Base-by-base conservation (phyloP, 164 flowering plant species). In the Pachysandra terminalis region DNA sequence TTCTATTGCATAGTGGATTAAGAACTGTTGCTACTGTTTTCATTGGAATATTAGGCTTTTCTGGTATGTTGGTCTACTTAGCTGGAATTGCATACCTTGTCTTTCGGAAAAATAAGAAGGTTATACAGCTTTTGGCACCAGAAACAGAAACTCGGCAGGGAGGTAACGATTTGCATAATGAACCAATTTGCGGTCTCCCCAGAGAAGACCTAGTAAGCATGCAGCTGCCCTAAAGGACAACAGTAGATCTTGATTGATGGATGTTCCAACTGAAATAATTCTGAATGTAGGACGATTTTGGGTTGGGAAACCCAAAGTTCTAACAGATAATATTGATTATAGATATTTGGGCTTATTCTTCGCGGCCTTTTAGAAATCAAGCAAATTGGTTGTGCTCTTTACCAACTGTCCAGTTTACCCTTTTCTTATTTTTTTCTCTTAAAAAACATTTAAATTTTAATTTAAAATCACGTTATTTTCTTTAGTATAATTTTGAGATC, bases 181-280 rank as follows among this genome's bases (percentile, higher is more conserved):
- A 71, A 23, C 55, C 81, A 19, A 16, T 73, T 5, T 61, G 74
- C 60, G n/a, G 58, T 58, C 81, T 79, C 32, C 92, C 94, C 3
- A 80, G 94, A 75, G 90, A 88, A 45, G 96, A 91, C 77, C 83
- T 90, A 23, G 90, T 74, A 12, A 81, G 78, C 81, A 90, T 90
- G 94, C 96, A 92, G 71, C 75, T 90, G 74, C 91, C 98, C 59
- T 84, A 80, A 61, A 74, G 83, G 59, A 27, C 72, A 53, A 51
- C 59, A 8, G 61, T 0, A 41, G 83, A 83, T 55, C 32, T 75
- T 25, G 77, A 82, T 69, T 80, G 74, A 81, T 32, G 37, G 37
- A 32, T 32, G 37, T 32, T 32, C n/a, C n/a, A n/a, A n/a, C n/a
- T n/a, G n/a, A n/a, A n/a, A n/a, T n/a, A n/a, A n/a, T n/a, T n/a